Evolutionary conservation across 257 asterid genomes (phyloP).

Genomic region (Nicotiana sylvestris): DNA sequence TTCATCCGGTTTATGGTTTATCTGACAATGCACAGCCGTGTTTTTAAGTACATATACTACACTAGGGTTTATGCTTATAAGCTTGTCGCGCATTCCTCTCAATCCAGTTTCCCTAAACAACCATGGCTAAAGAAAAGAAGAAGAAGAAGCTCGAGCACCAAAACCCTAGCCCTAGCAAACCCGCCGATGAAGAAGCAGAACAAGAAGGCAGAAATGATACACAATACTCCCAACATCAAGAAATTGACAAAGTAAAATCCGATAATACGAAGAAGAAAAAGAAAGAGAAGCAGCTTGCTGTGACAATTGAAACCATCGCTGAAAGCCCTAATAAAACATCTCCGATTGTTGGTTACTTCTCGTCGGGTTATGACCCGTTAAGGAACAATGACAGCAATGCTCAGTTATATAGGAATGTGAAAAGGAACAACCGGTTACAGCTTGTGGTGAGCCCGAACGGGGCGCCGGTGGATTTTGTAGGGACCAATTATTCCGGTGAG

Average conservation of each 20-base stretch:
- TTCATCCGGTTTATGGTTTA: no score
- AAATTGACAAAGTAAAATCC: background rate
- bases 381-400: slow-evolving; percentile 11
- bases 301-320: slow-evolving; percentile 30
- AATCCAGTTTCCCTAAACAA: background rate
- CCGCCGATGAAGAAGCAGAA: slow-evolving; percentile 9
- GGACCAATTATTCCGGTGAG: slow-evolving; percentile 71
- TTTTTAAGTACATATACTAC: background rate
- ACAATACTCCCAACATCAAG: background rate
- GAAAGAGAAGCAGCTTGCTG: slow-evolving; percentile 6
- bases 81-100: background rate
- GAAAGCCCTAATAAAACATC: slow-evolving; percentile 39
- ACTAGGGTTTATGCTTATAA: background rate
- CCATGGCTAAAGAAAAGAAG: slow-evolving; percentile 38
- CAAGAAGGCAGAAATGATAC: background rate
- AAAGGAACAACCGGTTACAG: slow-evolving; percentile 47
- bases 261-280: background rate
- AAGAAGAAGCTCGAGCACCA: slow-evolving; percentile 13
- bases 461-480: slow-evolving; percentile 58
- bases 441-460: slow-evolving; percentile 51
- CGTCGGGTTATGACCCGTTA: slow-evolving; percentile 59
- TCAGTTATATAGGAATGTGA: slow-evolving; percentile 34
- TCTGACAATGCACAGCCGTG: no score
- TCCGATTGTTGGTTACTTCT: slow-evolving; percentile 66
- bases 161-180: slow-evolving; percentile 11